Evolutionary conservation across 2,329 filamentous ascomycete species (phyloP).

Genomic region (Ophiostoma australiae): DNA sequence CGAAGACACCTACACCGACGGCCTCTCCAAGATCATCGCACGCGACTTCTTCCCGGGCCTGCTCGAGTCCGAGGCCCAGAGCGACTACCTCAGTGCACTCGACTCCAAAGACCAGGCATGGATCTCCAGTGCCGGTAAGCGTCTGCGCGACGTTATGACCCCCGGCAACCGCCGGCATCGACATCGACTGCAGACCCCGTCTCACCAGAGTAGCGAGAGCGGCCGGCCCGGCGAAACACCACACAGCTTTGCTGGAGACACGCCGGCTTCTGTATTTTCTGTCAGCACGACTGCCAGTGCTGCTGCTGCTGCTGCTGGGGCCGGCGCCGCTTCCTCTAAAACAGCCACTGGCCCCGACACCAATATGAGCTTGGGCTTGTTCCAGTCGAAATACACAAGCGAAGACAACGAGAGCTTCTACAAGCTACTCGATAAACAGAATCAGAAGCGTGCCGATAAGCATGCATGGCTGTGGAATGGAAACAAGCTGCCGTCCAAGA

Average conservation of each 20-base stretch:
- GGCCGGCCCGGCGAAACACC: constrained; percentile 50
- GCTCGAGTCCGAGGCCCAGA: constrained; percentile 76
- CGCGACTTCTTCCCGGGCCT: constrained; percentile 95
- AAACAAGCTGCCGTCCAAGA: constrained; percentile 80
- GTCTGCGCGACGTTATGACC: constrained; percentile 74
- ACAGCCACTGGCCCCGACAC: constrained; percentile 52
- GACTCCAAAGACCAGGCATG: constrained; percentile 79
- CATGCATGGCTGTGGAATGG: constrained; percentile 84
- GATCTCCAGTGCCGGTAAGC: constrained; percentile 75
- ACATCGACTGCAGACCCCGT: constrained; percentile 10
- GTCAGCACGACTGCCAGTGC: constrained; percentile 8
- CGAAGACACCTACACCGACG: constrained; percentile 88
- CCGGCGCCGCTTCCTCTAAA: not conserved
- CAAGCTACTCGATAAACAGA: constrained; percentile 83
- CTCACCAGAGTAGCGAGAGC: not conserved
- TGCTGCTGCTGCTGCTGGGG: no score
- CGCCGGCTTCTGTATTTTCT: constrained; percentile 55
- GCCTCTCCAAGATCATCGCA: constrained; percentile 88
- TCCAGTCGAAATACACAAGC: constrained; percentile 90
- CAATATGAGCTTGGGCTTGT: constrained; percentile 74
- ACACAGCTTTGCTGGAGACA: constrained; percentile 64
- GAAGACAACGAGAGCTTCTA: constrained; percentile 99
- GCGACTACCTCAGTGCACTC: constrained; percentile 86
- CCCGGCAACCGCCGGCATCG: constrained; percentile 50
- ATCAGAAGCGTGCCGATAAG: constrained; percentile 75